Base-by-base conservation (phyloP, 352 stramenopile genomes). In the Pythium chondricola region DNA sequence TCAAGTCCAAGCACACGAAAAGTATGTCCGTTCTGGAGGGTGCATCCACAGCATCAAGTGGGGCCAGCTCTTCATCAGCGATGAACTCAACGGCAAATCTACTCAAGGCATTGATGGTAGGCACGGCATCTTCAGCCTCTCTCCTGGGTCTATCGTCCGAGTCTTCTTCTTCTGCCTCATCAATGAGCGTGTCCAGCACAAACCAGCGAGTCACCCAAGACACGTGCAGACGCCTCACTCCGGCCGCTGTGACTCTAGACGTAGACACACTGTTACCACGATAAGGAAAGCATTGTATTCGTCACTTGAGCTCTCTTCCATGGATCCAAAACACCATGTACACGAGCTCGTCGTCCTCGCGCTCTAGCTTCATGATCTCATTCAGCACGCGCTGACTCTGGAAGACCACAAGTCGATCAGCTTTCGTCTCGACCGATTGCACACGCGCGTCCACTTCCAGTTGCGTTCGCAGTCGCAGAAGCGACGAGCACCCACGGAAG, bases 301-400 rank as follows among this genome's bases (percentile, higher is more conserved):
- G 10, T 61, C 43, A 54, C 16, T 48, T 49, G 7, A 85, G 26
- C 31, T 57, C 61, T 50, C 74, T 67, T n/a, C 84, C 84, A 45
- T 91, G 79, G 57, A 93, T 88, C 71, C 79, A 93, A 49, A 90
- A 90, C n/a, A 67, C 73, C 21, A 93, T 45, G 31, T 77, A 88
- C 27, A 83, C 74, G 16, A 87, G 63, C 1, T 61, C 33, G 6
- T 49, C 48, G 2, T 38, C 52, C 13, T 58, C 55, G 7, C 30
- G 31, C 9, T 32, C 46, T 6, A 85, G 53, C 5, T 40, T 22
- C 22, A 63, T 71, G 44, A 95, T 83, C 58, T 85, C 69, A 43
- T 92, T 87, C 24, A 82, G 48, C 21, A 92, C 76, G 1, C 44
- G 52, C 39, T 78, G 78, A 49, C 82, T 93, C 42, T 73, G 57